Conservation (phyloP, 805 yeast species). For the Candida xyloterini region DNA sequence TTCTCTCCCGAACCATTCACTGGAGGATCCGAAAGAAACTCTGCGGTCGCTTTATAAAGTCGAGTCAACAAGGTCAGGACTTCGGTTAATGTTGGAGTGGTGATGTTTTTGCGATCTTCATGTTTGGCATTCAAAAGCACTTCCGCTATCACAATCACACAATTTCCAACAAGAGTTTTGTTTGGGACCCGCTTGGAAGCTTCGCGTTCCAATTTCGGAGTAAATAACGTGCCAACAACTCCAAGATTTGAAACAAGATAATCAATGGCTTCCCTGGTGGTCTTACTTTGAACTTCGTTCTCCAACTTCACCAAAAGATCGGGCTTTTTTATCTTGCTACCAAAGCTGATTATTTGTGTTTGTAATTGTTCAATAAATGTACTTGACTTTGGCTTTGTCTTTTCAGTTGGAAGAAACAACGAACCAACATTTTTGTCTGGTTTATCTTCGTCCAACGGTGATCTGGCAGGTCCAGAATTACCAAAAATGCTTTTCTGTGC, state of each 20-base stretch:
- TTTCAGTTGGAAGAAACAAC: conserved; percentile 4
- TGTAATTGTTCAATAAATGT: conserved; percentile 1
- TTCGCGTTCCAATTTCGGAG: conserved; percentile 45
- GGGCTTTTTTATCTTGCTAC: conserved; percentile 5
- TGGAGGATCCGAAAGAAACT: conserved; percentile 41
- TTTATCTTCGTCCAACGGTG: conserved; percentile 16
- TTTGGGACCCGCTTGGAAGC: conserved; percentile 60
- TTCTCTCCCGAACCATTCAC: conserved; percentile 32
- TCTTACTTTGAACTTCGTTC: conserved; percentile 1
- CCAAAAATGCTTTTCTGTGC: conserved; percentile 25
- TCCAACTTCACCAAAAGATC: conserved; percentile 2
- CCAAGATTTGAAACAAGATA: conserved; percentile 8
- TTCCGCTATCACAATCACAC: conserved; percentile 58
- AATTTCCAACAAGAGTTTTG: conserved; percentile 57
- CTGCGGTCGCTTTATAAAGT: conserved; percentile 53
- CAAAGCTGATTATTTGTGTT: neutral
- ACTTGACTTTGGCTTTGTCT: conserved; percentile 2
- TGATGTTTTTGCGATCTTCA: conserved; percentile 58
- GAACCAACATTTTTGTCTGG: conserved; percentile 4
- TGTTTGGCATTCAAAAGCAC: conserved; percentile 57
- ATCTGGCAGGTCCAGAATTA: conserved; percentile 22
- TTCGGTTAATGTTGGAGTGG: conserved; percentile 55
- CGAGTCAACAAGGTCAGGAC: conserved; percentile 57
- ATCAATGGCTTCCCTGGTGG: conserved; percentile 2
- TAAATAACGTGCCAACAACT: conserved; percentile 35